Evolutionary conservation across 139 green algal genomes (phyloP).

Genomic region (Edaphochlamys debaryana): DNA sequence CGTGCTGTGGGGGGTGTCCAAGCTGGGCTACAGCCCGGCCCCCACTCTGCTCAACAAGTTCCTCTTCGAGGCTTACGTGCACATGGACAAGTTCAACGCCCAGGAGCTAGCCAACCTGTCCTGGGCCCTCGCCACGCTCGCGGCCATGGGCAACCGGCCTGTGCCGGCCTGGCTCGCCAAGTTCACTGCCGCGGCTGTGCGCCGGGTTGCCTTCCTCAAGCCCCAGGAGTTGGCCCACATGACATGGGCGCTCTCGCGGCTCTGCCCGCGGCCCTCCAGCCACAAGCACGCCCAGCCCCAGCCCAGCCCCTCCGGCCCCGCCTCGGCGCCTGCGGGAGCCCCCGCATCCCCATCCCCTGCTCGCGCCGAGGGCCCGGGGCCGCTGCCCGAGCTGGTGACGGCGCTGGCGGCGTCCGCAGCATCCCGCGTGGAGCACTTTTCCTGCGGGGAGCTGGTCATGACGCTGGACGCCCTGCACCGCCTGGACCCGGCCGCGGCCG

Average conservation of each 20-base stretch:
- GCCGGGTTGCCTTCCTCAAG: background rate
- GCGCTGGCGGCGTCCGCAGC: background rate
- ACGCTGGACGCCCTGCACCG: conserved; percentile 4
- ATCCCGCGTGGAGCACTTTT: background rate
- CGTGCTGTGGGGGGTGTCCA: conserved; percentile 51
- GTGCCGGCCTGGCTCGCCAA: conserved; percentile 27
- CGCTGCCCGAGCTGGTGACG: conserved; percentile 4
- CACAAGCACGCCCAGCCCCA: background rate
- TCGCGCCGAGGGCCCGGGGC: background rate
- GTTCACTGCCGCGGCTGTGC: background rate
- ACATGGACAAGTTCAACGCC: conserved; percentile 39
- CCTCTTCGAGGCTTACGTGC: conserved; percentile 34
- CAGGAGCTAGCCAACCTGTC: conserved; percentile 55
- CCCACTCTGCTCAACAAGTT: conserved; percentile 39
- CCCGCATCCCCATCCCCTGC: no score
- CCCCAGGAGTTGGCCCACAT: conserved; percentile 41
- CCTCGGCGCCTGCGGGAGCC: background rate
- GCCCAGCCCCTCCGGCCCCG: background rate
- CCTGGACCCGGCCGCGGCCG: background rate
- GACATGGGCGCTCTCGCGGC: conserved; percentile 32
- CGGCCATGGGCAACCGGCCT: conserved; percentile 6
- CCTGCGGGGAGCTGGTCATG: conserved; percentile 25
- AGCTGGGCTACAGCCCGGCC: conserved; percentile 47
- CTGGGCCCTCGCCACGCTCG: conserved; percentile 39
- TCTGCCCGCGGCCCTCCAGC: background rate